phyloP scores from a whole-genome alignment of 1,139 yeast species.

The Pichia sp. region DNA sequence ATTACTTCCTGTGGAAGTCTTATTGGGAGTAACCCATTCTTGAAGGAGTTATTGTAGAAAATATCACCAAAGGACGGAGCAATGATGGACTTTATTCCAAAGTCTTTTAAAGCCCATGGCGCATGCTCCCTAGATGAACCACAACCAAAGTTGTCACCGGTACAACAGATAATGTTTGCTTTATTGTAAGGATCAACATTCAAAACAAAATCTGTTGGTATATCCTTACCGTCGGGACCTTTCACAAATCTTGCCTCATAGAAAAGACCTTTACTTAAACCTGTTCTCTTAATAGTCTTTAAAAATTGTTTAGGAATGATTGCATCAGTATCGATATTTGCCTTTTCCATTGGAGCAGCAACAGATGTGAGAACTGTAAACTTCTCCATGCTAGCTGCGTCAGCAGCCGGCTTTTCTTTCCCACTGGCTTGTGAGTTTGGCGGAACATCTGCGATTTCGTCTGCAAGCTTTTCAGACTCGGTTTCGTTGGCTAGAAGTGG shows the following conservation, averaged over 20 bases:
- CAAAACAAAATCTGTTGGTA: conserved; percentile 81
- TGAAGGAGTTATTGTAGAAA: conserved; percentile 93
- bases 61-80: conserved; percentile 99
- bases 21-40: conserved; percentile 90
- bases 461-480: conserved; percentile 38
- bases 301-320: conserved; percentile 97
- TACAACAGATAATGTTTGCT: conserved; percentile 80
- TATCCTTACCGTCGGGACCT: conserved; percentile 67
- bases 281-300: conserved; percentile 96
- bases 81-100: conserved; percentile 90
- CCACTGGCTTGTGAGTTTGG: conserved; percentile 33
- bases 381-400: conserved; percentile 57
- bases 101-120: conserved; percentile 98
- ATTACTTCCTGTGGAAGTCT: conserved; percentile 78
- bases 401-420: conserved; percentile 15
- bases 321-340: conserved; percentile 97
- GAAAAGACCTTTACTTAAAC: conserved; percentile 81
- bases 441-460: conserved; percentile 58
- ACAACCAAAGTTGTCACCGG: conserved; percentile 97
- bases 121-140: conserved; percentile 99
- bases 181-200: conserved; percentile 78
- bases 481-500: conserved; percentile 34
- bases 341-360: conserved; percentile 91
- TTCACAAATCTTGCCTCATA: conserved; percentile 80
- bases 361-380: conserved; percentile 75